A percentile compares a stretch with the other conserved stretches of the same genome.
These are phyloP conservation scores for Kwoniella shivajii DNA, from an alignment of 1,284 basidiomycete genomes.

Conservation along the genomic window DNA sequence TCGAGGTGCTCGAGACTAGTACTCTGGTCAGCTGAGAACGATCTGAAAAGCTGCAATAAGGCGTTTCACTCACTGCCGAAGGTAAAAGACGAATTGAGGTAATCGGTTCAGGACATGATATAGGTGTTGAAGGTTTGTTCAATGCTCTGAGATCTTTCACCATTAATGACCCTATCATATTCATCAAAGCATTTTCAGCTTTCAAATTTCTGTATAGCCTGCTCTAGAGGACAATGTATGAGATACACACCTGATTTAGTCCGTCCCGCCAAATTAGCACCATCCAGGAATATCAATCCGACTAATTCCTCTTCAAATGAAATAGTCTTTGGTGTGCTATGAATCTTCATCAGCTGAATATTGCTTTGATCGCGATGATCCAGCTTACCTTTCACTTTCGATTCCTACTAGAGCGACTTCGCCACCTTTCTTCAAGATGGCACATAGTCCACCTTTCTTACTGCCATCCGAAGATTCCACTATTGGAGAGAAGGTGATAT, in stretches of 20 bases:
- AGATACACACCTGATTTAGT: slow-evolving; percentile 7
- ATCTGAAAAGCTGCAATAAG: background rate
- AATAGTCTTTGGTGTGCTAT: slow-evolving; percentile 13
- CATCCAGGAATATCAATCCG: slow-evolving; percentile 22
- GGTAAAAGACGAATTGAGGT: slow-evolving; percentile 15
- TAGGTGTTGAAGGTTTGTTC: slow-evolving; percentile 5
- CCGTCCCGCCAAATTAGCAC: slow-evolving; percentile 19
- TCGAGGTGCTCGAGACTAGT: slow-evolving; percentile 8
- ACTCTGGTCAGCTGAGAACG: background rate
- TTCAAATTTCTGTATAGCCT: background rate
- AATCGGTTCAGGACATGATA: slow-evolving; percentile 15
- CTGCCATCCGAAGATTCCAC: slow-evolving; percentile 3
- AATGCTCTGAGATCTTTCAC: slow-evolving; percentile 20
- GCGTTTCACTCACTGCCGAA: slow-evolving; percentile 1
- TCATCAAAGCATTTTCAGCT: too few relatives aligned
- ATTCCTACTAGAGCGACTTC: slow-evolving; percentile 17
- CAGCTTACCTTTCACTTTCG: slow-evolving; percentile 3
- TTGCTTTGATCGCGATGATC: background rate
- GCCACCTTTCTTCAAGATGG: slow-evolving; percentile 2
- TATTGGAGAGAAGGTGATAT: slow-evolving; percentile 20
- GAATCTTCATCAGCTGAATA: background rate
- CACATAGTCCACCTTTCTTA: slow-evolving; percentile 17
- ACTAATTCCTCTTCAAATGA: slow-evolving; percentile 17
- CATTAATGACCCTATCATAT: slow-evolving; percentile 20
- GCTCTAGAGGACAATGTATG: background rate